phyloP scores from a whole-genome alignment of 2,329 filamentous ascomycete genomes.

The Neofusicoccum umdonicola region DNA sequence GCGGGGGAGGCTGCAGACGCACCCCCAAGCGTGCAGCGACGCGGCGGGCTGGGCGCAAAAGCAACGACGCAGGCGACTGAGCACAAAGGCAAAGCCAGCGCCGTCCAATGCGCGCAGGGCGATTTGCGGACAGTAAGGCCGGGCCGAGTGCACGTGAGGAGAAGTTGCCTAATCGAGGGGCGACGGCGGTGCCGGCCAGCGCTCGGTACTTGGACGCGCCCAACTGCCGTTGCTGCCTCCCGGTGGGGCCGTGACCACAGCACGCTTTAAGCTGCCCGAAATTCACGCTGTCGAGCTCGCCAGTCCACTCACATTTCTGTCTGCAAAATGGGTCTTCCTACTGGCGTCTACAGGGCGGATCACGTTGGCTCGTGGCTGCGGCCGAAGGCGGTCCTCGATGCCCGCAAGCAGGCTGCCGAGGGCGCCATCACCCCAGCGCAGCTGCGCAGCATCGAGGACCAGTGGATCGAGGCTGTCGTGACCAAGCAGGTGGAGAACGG shows the following conservation, averaged over 20 bases:
- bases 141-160: background rate
- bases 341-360: slow-evolving; percentile 48
- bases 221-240: background rate
- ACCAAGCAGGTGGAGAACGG: slow-evolving; percentile 50
- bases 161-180: background rate
- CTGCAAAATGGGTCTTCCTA: slow-evolving; percentile 35
- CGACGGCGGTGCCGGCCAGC: background rate
- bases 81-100: background rate
- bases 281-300: background rate
- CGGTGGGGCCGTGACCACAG: slow-evolving; percentile 1
- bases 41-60: background rate
- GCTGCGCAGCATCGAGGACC: slow-evolving; percentile 53
- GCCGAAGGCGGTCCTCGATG: slow-evolving; percentile 49
- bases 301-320: background rate
- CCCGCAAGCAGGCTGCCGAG: slow-evolving; percentile 48
- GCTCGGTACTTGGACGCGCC: background rate
- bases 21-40: background rate
- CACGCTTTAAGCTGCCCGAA: background rate
- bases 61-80: background rate
- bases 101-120: background rate
- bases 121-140: background rate
- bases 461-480: slow-evolving; percentile 50
- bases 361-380: slow-evolving; percentile 58
- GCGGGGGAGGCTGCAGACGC: background rate
- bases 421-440: slow-evolving; percentile 43